A percentile compares a stretch with the other conserved stretches of the same genome.
These are phyloP conservation scores for Blumeria graminis DNA, from an alignment of 2,329 filamentous ascomycete genomes.

Conservation along the genomic window DNA sequence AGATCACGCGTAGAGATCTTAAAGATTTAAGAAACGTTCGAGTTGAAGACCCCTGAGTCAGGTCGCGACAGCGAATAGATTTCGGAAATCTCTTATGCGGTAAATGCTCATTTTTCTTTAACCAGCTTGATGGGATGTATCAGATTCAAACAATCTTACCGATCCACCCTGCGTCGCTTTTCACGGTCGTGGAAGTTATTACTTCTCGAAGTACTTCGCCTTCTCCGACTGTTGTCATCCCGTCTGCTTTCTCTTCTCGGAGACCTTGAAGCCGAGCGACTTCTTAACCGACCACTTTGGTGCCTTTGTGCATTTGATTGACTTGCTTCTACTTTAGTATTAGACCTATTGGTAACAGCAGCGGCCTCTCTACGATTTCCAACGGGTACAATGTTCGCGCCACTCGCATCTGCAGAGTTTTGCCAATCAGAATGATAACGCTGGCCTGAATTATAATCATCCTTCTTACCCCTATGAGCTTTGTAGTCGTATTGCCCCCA, in stretches of 20 bases:
- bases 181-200: constrained; percentile 28
- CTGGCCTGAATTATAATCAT: constrained; percentile 30
- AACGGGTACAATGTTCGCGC: constrained; percentile 47
- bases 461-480: constrained; percentile 15
- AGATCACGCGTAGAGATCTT: constrained; percentile 71
- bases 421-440: constrained; percentile 42
- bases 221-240: constrained; percentile 25
- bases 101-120: too few relatives aligned
- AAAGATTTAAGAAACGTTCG: constrained; percentile 29
- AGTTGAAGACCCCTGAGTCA: too few relatives aligned
- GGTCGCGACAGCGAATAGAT: not conserved
- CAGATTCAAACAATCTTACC: constrained; percentile 6
- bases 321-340: constrained; percentile 7
- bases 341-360: constrained; percentile 14
- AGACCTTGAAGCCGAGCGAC: constrained; percentile 25
- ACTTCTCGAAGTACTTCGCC: constrained; percentile 32
- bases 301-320: constrained; percentile 6
- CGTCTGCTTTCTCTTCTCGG: constrained; percentile 21
- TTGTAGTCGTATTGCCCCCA: constrained; percentile 47
- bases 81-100: not conserved
- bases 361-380: constrained; percentile 25
- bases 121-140: too few relatives aligned
- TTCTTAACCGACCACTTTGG: constrained; percentile 10
- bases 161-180: constrained; percentile 33
- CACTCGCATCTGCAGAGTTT: constrained; percentile 26